Base-by-base conservation (phyloP, 345 rosid genomes). In the Viola odorata region DNA sequence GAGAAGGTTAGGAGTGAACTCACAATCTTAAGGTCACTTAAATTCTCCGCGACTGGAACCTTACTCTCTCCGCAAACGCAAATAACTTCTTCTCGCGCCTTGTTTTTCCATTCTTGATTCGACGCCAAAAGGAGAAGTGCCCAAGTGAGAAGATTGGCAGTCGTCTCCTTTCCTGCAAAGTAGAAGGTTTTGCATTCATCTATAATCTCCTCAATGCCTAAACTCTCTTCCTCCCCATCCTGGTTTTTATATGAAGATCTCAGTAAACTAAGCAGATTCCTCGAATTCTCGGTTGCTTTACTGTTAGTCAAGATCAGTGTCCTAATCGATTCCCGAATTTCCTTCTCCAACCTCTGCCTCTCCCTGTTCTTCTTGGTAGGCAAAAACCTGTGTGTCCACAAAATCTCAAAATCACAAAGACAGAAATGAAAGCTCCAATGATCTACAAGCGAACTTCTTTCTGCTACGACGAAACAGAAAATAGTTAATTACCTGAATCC, bases 181-280 rank as follows among this genome's bases (percentile, higher is more conserved):
- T 89, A 89, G 66, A 92, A 85, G 5, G 94, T 89, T 69, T 92
- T 85, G 82, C 94, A 85, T 67, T 92, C 96, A 32, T 89, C 88
- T 60, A 89, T 83, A 41, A 92, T 78, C 61, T 89, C 91, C 67
- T 85, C 91, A 12, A 77, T 70, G 8, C 69, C 78, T 53, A 87
- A 68, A 36, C 45, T 84, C 73, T 87, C 91, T 62, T 87, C 92
- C 68, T 71, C 53, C 37, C 74, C 92, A 60, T 82, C 67, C 37
- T 69, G 81, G 57, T 80, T 84, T 47, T 52, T 76, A 51, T 78
- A 75, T 0, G 88, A 63, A 36, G 88, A 80, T 77, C 65, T 78
- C 57, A 91, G 69, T 56, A 80, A 81, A 62, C 74, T 58, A 39
- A 91, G 82, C 37, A 91, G 69, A 66, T 81, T 91, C 51, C 71